Conservation (phyloP, 306 rosid species). For the Pueraria montana region DNA sequence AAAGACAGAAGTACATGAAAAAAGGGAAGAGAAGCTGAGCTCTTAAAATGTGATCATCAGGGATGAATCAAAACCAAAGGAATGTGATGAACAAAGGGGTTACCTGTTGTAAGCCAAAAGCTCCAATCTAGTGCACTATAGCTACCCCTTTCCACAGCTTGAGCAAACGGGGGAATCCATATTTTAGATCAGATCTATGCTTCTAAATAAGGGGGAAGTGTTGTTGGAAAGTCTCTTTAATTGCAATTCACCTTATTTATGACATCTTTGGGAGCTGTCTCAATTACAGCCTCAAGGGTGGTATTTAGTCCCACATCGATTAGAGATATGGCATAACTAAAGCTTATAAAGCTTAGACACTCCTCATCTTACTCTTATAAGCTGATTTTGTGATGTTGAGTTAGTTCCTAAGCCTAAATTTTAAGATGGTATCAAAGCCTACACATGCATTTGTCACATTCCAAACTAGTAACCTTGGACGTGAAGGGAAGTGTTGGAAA, state of each 20-base stretch:
- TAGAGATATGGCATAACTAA: neutral
- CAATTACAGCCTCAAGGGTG: neutral
- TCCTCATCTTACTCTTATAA: neutral
- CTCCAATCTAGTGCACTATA: no score
- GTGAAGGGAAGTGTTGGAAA: neutral
- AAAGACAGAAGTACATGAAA: no score
- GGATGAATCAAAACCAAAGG: no score
- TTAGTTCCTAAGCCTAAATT: no score
- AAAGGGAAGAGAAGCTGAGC: no score
- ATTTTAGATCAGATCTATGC: constrained; percentile 24
- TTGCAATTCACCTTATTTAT: neutral
- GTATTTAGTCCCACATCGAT: neutral
- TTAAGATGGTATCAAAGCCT: neutral
- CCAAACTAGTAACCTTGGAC: neutral
- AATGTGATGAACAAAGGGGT: no score
- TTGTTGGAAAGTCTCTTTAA: neutral
- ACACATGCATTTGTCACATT: neutral
- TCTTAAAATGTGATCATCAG: no score
- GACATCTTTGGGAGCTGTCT: neutral
- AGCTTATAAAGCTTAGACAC: neutral
- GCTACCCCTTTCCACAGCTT: no score
- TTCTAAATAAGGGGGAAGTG: neutral
- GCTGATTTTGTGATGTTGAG: neutral
- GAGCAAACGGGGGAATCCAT: no score
- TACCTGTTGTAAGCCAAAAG: no score